phyloP scores from a whole-genome alignment of 805 yeast genomes.

The Teunomyces barrocoloradensis region DNA sequence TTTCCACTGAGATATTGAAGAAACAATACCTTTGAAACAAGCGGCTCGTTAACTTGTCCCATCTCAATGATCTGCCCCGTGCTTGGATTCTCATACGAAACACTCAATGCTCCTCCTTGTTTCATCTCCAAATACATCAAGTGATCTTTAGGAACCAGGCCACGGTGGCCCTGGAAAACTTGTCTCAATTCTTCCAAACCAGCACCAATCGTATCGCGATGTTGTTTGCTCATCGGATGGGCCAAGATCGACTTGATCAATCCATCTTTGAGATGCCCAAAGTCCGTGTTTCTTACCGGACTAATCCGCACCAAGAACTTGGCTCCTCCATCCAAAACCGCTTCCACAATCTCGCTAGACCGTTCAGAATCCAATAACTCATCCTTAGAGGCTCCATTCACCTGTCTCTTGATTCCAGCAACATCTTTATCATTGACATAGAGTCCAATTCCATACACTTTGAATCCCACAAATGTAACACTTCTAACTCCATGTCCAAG shows the following conservation, averaged over 20 bases:
- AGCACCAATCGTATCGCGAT: constrained; percentile 37
- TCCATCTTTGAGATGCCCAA: constrained; percentile 86
- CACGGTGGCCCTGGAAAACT: constrained; percentile 57
- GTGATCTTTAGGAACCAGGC: constrained; percentile 75
- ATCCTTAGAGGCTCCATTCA: constrained; percentile 3
- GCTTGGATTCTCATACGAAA: constrained; percentile 27
- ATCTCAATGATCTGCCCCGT: constrained; percentile 33
- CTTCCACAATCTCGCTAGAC: constrained; percentile 52
- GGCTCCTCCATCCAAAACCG: constrained; percentile 57
- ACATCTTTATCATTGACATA: constrained; percentile 67
- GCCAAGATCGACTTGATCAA: constrained; percentile 76
- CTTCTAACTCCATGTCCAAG: constrained; percentile 80
- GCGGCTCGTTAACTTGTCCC: constrained; percentile 63
- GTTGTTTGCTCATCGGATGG: constrained; percentile 53
- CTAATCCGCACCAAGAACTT: constrained; percentile 71
- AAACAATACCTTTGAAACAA: constrained; percentile 64
- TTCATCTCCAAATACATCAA: constrained; percentile 58
- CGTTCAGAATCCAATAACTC: constrained; percentile 46
- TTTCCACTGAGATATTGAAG: constrained; percentile 72
- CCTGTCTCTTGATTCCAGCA: neutral
- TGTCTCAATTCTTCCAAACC: constrained; percentile 69
- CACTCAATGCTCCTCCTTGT: constrained; percentile 22
- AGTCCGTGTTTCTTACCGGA: constrained; percentile 90
- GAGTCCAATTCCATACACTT: constrained; percentile 84
- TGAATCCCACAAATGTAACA: constrained; percentile 78